Base-by-base conservation (phyloP, 257 asterid species). In the Nicotiana sylvestris region DNA sequence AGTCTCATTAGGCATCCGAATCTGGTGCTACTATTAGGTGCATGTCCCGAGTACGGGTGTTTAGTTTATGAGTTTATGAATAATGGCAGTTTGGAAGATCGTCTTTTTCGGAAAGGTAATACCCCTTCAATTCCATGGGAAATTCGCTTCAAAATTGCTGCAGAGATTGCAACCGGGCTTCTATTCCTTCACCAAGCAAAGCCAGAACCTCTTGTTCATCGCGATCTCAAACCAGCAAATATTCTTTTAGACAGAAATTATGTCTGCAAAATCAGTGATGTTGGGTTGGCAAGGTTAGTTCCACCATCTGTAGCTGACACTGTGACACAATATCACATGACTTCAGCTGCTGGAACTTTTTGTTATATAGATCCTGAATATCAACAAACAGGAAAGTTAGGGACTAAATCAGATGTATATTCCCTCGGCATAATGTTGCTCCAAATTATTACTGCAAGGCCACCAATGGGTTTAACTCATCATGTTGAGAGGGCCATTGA, bases 301-400 rank as follows among this genome's bases (percentile, higher is more conserved):
- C 98, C 96, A 35, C 88, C 94, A 9, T 83, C 90, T 4, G 86
- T 92, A 15, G 95, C 98, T 5, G 92, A 92, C 72, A 86, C 77
- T 10, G 93, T 91, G 60, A 91, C 97, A 56, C 95, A 91, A 29
- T 94, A 89, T 64, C 97, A 85, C 87, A 92, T 94, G 98, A 94
- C 98, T 13, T 89, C 94, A 12, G 95, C 97, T 16, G 98, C 97
- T 0, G 98, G 96, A 56, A 92, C 98, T 9, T 94, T 94, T 78
- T 94, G 95, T 70, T 94, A 92, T 80, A 94, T 94, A 4, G 97
- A 92, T 83, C 98, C 97, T 0, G 97, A 94, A 86, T 92, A 92
- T 86, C 97, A 94, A 66, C 98, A 92, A 27, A 92, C 96, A 0
- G 98, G 98, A 3, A 86, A 88, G 82, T 37, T 92, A 46, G 97